Evolutionary conservation across 768 basidiomycete species (phyloP).

Genomic region (Boletus rex-veris): DNA sequence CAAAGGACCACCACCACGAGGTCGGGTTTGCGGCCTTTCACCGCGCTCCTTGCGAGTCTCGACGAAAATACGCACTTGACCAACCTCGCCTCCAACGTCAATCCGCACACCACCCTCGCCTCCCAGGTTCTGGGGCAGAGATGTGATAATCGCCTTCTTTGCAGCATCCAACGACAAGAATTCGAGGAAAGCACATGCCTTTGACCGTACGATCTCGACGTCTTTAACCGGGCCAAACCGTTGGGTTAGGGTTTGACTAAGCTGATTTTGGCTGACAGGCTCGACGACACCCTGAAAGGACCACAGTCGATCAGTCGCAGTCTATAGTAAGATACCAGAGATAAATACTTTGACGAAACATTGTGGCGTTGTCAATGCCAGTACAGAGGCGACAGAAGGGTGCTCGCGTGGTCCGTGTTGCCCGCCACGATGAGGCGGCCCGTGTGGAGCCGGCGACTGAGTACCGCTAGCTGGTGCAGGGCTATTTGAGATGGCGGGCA

Average conservation of each 20-base stretch:
- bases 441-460: slow-evolving; percentile 32
- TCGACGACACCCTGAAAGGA: slow-evolving; percentile 66
- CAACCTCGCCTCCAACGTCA: slow-evolving; percentile 55
- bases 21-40: slow-evolving; percentile 65
- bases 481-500: slow-evolving; percentile 37
- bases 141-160: slow-evolving; percentile 78
- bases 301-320: slow-evolving; percentile 1
- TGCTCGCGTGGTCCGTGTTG: slow-evolving; percentile 39
- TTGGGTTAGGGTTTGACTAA: slow-evolving; percentile 47
- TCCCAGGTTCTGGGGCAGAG: slow-evolving; percentile 61
- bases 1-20: slow-evolving; percentile 57
- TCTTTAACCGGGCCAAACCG: slow-evolving; percentile 85
- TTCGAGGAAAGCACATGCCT: slow-evolving; percentile 94
- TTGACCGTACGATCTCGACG: slow-evolving; percentile 80
- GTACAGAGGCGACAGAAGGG: slow-evolving; percentile 53
- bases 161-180: slow-evolving; percentile 76
- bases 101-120: slow-evolving; percentile 89
- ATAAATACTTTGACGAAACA: slow-evolving; percentile 87
- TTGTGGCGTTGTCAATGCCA: slow-evolving; percentile 62
- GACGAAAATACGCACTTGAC: slow-evolving; percentile 59
- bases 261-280: slow-evolving; percentile 47
- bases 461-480: slow-evolving; percentile 42
- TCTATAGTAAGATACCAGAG: background rate
- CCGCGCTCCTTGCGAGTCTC: slow-evolving; percentile 91
- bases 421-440: slow-evolving; percentile 31